Conservation (phyloP, 768 basidiomycete species). For the Coprinopsis strossmayeri region DNA sequence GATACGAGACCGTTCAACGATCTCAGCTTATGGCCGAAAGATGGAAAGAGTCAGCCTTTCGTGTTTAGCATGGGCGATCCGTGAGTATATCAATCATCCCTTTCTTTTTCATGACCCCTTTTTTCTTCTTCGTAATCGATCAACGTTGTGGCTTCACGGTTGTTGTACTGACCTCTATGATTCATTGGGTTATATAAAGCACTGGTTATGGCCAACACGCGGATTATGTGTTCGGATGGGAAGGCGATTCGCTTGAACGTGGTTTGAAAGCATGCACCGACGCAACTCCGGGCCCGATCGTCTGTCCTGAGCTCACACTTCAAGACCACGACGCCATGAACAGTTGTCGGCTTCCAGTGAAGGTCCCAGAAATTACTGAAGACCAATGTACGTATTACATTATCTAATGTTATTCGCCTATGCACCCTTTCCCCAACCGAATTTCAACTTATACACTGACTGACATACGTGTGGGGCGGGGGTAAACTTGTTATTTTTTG, state of each 20-base stretch:
- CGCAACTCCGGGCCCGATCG: slow-evolving; percentile 3
- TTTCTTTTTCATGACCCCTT: too few species aligned
- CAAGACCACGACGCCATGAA: slow-evolving; percentile 11
- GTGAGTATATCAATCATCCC: too few species aligned
- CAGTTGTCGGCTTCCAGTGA: slow-evolving; percentile 5
- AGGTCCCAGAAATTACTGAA: slow-evolving; percentile 7
- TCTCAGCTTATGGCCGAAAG: slow-evolving; percentile 7
- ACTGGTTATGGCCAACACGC: slow-evolving; percentile 11
- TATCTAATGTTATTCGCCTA: too few species aligned
- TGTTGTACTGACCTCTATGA: too few species aligned
- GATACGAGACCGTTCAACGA: slow-evolving; percentile 12
- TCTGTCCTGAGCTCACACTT: slow-evolving; percentile 8
- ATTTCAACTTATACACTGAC: too few species aligned
- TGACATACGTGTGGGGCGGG: too few species aligned
- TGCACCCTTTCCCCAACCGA: too few species aligned
- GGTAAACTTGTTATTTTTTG: too few species aligned
- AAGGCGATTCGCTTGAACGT: slow-evolving; percentile 9
- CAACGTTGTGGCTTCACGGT: too few species aligned
- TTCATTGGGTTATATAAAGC: not conserved
- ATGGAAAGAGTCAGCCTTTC: slow-evolving; percentile 12
- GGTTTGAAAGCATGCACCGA: slow-evolving; percentile 9
- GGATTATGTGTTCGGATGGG: slow-evolving; percentile 11
- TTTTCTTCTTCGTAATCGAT: too few species aligned
- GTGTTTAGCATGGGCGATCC: slow-evolving; percentile 15
- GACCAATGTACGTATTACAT: slow-evolving; percentile 4